Conservation (phyloP, 1,284 basidiomycete genomes). For the Pseudozyma tsukubaensis region DNA sequence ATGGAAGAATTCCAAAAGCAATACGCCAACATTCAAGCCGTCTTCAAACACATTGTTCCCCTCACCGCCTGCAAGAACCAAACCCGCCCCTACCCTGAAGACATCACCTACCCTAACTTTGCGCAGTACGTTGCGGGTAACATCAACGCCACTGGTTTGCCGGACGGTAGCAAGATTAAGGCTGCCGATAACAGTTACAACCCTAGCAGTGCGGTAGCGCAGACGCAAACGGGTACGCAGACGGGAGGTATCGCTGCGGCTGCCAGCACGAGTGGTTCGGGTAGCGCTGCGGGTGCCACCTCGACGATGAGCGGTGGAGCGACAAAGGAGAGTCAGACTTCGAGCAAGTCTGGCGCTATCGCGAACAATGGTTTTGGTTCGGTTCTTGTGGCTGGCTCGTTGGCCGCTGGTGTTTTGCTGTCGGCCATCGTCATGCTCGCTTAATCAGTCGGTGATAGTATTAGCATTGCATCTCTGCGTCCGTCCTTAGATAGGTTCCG, state of each 20-base stretch:
- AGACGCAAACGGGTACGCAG: slow-evolving; percentile 26
- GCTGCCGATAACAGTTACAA: slow-evolving; percentile 31
- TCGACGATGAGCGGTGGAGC: slow-evolving; percentile 4
- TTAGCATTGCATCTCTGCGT: not conserved
- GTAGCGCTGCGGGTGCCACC: slow-evolving; percentile 1
- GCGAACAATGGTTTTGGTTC: not conserved
- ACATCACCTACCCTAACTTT: slow-evolving; percentile 67
- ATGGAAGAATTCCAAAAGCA: slow-evolving; percentile 62
- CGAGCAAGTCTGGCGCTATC: slow-evolving; percentile 4
- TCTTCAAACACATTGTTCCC: slow-evolving; percentile 66
- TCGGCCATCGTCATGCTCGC: slow-evolving; percentile 31
- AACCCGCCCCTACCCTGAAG: slow-evolving; percentile 71
- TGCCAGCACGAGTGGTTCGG: not conserved
- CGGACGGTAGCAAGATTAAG: slow-evolving; percentile 42
- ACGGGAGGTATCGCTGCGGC: slow-evolving; percentile 19
- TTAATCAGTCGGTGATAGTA: slow-evolving; percentile 6
- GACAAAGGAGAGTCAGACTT: slow-evolving; percentile 2
- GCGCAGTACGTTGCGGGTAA: slow-evolving; percentile 57
- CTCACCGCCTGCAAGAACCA: slow-evolving; percentile 65
- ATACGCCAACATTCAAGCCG: slow-evolving; percentile 57
- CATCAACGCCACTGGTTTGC: slow-evolving; percentile 55
- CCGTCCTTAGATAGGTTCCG: not conserved
- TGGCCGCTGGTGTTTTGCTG: slow-evolving; percentile 13
- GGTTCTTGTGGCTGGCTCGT: slow-evolving; percentile 9
- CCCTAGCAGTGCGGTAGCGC: slow-evolving; percentile 17